Percentiles rank a stretch among this genome's conserved stretches.
These are phyloP conservation scores for Penicillium malachiteum DNA, from an alignment of 495 filamentous ascomycete genomes.

Conservation along the genomic window DNA sequence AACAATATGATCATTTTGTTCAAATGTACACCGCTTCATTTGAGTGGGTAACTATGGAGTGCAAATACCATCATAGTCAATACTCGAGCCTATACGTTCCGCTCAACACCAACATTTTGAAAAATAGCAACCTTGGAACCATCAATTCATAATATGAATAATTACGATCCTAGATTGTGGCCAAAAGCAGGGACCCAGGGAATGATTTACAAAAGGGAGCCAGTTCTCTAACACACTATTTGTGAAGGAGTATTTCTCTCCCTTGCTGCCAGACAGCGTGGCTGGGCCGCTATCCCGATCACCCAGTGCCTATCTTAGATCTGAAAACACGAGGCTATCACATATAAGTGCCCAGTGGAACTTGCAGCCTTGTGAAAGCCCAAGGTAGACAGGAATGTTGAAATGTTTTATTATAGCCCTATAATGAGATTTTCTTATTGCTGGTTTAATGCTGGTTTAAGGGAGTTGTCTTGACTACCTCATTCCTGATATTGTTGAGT, in stretches of 20 bases:
- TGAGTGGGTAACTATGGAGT: too few relatives aligned
- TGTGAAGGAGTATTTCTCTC: conserved; percentile 1
- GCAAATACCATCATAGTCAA: too few relatives aligned
- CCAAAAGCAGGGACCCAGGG: background rate
- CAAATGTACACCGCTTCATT: too few relatives aligned
- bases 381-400: background rate
- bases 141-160: background rate
- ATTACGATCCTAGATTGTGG: conserved; percentile 8
- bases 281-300: conserved; percentile 12
- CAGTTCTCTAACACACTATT: background rate
- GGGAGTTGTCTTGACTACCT: background rate
- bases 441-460: background rate
- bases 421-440: background rate
- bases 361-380: background rate
- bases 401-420: background rate
- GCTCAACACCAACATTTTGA: too few relatives aligned
- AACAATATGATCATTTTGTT: too few relatives aligned
- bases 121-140: background rate
- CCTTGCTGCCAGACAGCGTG: conserved; percentile 23
- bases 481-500: background rate
- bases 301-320: background rate
- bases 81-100: too few relatives aligned
- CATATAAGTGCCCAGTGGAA: background rate
- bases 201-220: background rate
- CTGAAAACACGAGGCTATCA: conserved; percentile 20